Evolutionary conservation across 495 filamentous ascomycete genomes (phyloP).

Genomic region (Penicillium ochrochloron): DNA sequence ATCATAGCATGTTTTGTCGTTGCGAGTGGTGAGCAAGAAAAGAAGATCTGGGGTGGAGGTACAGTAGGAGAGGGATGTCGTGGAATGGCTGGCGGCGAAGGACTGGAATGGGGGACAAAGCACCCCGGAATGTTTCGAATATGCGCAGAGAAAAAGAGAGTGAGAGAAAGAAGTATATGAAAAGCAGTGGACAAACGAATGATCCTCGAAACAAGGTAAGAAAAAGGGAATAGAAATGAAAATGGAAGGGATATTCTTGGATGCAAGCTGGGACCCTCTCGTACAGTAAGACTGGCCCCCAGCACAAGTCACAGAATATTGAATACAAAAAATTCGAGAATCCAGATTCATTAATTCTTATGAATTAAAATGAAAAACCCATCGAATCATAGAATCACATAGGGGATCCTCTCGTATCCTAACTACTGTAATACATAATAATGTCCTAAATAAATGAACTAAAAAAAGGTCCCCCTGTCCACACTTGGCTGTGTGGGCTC

Average conservation of each 20-base stretch:
- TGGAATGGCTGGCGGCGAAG: conserved; percentile 14
- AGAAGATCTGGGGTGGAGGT: not conserved
- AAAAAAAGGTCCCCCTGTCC: not conserved
- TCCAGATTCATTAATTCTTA: not conserved
- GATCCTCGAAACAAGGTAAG: not conserved
- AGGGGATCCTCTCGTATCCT: not conserved
- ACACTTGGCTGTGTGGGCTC: not conserved
- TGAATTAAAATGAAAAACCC: not conserved
- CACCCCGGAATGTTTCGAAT: conserved; percentile 20
- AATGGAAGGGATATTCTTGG: conserved; percentile 11
- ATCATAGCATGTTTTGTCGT: conserved; percentile 28
- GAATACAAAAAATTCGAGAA: not conserved
- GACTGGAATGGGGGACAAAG: conserved; percentile 23
- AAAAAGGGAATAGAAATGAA: not conserved
- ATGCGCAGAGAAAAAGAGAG: conserved; percentile 4
- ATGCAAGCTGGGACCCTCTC: not conserved
- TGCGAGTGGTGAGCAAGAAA: not conserved
- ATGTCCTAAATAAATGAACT: not conserved
- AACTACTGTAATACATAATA: not conserved
- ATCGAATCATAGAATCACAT: not conserved
- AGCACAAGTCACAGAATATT: not conserved
- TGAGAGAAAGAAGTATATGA: not conserved
- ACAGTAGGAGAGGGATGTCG: conserved; percentile 4
- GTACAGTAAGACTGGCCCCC: not conserved
- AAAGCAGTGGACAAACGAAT: not conserved